Evolutionary conservation across 345 rosid genomes (phyloP), one percentile per base, ranked within the genome.

Genomic region (thale cress (Arabidopsis thaliana)): DNA sequence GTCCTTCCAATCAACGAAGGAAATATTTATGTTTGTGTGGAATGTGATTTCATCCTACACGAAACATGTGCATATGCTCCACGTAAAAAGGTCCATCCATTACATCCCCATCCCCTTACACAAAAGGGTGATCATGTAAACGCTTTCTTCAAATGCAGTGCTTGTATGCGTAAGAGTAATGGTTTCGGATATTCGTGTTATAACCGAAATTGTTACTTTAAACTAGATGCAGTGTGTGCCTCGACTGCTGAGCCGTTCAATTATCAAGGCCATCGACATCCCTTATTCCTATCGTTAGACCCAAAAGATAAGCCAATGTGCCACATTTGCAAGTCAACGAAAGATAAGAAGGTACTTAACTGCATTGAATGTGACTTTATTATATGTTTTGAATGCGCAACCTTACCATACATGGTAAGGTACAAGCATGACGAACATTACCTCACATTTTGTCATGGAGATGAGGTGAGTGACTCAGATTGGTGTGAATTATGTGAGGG

Each of bases 381-480:
- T 8, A 7, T 78, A 22, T 49, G 52, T 14, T 44, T 59, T n/a
- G n/a, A 3, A 12, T 52, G 46, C 6, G 24, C 65, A 0, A 67
- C 23, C 0, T 13, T 51, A 5, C 74, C 78, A 0, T 25, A 23
- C 38, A 67, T 2, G 14, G 37, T 20, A 40, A 24, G 20, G 38
- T 69, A 51, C 11, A 72, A 67, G 38, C 66, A 78, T 7, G 70
- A 66, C 14, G 28, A 7, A 1, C 78, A 78, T 67, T n/a, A 28
- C 20, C 78, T 78, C 9, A 41, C 14, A 4, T 60, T 72, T 3
- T 33, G 53, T 7, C 59, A 2, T 14, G n/a, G 28, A 12, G 77
- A 71, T 45, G 36, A 65, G 20, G 23, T 1, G 14, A 65, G 34
- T 34, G 30, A 1, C 7, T 24, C 7, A 2, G 38, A 59, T 2